Evolutionary conservation across 805 yeast species (phyloP).

Genomic region (Cyberlindnera saturnus): DNA sequence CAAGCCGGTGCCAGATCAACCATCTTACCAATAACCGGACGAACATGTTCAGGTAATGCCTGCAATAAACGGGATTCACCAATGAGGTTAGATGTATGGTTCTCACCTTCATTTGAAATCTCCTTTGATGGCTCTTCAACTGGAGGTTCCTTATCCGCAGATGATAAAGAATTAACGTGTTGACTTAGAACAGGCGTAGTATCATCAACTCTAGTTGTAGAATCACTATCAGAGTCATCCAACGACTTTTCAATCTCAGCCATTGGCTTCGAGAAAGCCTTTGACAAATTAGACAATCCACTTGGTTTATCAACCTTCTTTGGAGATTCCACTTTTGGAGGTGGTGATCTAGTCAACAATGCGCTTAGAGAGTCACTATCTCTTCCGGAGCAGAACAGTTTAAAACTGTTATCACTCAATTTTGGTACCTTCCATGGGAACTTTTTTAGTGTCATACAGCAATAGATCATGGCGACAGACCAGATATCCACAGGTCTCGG

Average conservation of each 20-base stretch:
- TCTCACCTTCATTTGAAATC: conserved; percentile 7
- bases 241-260: conserved; percentile 12
- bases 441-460: conserved; percentile 86
- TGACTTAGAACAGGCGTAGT: conserved; percentile 3
- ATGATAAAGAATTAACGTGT: not conserved
- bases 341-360: conserved; percentile 46
- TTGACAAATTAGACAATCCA: conserved; percentile 22
- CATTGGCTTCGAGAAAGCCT: conserved; percentile 23
- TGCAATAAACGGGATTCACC: conserved; percentile 69
- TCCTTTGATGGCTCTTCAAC: not conserved
- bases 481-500: conserved; percentile 93
- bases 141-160: conserved; percentile 5
- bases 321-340: conserved; percentile 28
- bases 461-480: conserved; percentile 87
- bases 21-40: conserved; percentile 67
- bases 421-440: conserved; percentile 96
- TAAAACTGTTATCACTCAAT: conserved; percentile 73
- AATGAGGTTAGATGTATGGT: conserved; percentile 58
- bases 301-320: conserved; percentile 15
- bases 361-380: conserved; percentile 64
- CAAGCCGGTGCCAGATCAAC: conserved; percentile 83
- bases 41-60: conserved; percentile 66
- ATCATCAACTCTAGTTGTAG: not conserved
- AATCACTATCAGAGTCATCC: not conserved
- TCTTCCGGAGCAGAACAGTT: conserved; percentile 70